phyloP scores from a whole-genome alignment of 2,329 filamentous ascomycete species.

The Tolypocladium amazonense region DNA sequence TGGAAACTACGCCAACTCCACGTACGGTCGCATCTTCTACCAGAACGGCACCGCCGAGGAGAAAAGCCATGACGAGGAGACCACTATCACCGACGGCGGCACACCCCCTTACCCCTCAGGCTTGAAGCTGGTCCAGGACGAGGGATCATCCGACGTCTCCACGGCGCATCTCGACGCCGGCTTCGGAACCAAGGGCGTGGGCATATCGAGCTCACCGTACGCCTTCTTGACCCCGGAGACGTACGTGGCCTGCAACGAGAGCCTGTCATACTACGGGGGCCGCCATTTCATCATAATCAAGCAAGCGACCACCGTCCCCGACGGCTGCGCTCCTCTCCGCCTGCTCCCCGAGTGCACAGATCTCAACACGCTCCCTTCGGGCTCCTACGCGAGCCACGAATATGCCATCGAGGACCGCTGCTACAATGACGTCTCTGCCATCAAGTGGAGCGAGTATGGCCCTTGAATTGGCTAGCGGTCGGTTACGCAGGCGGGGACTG shows the following conservation, averaged over 20 bases:
- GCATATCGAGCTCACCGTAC: constrained; percentile 18
- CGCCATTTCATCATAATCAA: constrained; percentile 23
- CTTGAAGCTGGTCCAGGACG: constrained; percentile 15
- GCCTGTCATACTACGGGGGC: constrained; percentile 26
- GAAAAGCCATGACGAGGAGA: constrained; percentile 12
- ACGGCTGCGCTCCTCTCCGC: constrained; percentile 26
- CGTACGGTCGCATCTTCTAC: constrained; percentile 28
- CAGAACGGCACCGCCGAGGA: constrained; percentile 32
- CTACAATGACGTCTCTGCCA: constrained; percentile 24
- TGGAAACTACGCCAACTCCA: constrained; percentile 19
- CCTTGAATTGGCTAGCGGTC: background rate
- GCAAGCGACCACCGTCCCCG: constrained; percentile 22
- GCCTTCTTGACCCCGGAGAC: constrained; percentile 18
- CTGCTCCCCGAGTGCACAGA: constrained; percentile 30
- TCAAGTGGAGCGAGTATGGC: constrained; percentile 24
- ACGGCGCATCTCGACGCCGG: constrained; percentile 16
- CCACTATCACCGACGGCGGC: constrained; percentile 27
- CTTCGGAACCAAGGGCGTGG: constrained; percentile 19
- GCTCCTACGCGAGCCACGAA: constrained; percentile 23
- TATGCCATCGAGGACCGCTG: constrained; percentile 24
- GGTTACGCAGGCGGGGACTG: background rate
- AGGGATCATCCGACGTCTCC: constrained; percentile 18
- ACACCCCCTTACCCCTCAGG: constrained; percentile 25
- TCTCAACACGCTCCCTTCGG: constrained; percentile 21
- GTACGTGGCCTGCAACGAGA: constrained; percentile 30